A percentile compares a stretch with the other conserved stretches of the same genome.
These are phyloP conservation scores for Lecanosticta acicola DNA, from an alignment of 2,329 filamentous ascomycete species.

Conservation along the genomic window DNA sequence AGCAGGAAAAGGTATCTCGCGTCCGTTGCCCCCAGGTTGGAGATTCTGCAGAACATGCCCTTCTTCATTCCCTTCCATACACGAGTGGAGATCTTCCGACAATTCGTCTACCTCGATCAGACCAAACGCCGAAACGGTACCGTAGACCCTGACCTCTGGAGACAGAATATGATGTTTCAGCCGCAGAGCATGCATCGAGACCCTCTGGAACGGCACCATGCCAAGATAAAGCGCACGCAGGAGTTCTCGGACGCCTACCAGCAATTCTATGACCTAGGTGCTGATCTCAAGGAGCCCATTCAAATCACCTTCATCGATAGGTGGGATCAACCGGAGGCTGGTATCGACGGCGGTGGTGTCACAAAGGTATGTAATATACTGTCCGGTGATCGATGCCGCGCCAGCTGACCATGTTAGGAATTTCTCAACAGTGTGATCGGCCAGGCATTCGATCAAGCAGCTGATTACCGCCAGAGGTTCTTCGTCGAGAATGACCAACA, in stretches of 20 bases:
- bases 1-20: constrained; percentile 68
- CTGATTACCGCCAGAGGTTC: constrained; percentile 39
- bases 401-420: constrained; percentile 47
- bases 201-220: constrained; percentile 58
- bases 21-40: constrained; percentile 75
- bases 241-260: constrained; percentile 82
- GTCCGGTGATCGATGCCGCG: too few species aligned
- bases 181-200: constrained; percentile 33
- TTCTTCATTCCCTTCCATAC: constrained; percentile 93
- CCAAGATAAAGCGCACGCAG: constrained; percentile 69
- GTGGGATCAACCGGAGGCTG: constrained; percentile 79
- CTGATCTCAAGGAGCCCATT: constrained; percentile 86
- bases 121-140: constrained; percentile 60
- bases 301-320: constrained; percentile 94
- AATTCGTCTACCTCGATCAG: constrained; percentile 86
- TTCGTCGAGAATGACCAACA: constrained; percentile 84
- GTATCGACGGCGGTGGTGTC: constrained; percentile 93
- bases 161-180: constrained; percentile 43
- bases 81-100: constrained; percentile 83
- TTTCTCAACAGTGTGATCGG: constrained; percentile 84
- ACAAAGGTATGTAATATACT: constrained; percentile 72
- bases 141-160: constrained; percentile 70
- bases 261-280: constrained; percentile 74
- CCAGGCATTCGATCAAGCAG: constrained; percentile 67
- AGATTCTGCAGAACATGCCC: constrained; percentile 91